Percentiles rank a stretch among this genome's conserved stretches.
Conservation (phyloP, 73 alveolate genomes). For the Paramecium biaurelia region DNA sequence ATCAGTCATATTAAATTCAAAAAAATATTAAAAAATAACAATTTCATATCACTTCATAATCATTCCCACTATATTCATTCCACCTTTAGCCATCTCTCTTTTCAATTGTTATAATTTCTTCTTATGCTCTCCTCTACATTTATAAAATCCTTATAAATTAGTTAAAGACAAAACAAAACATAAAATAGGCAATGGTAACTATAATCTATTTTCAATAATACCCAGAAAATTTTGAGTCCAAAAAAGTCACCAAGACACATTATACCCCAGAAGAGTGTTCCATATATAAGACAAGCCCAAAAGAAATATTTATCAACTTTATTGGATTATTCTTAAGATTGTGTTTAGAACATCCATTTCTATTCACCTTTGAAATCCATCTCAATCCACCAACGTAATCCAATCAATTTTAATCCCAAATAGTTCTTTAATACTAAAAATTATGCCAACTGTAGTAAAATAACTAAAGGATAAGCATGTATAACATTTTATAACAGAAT, state of each 20-base stretch:
- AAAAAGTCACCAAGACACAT: neutral
- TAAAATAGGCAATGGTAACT: neutral
- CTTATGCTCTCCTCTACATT: slow-evolving; percentile 36
- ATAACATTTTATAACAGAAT: neutral
- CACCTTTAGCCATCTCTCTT: slow-evolving; percentile 37
- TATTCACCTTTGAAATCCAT: neutral
- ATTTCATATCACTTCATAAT: slow-evolving; percentile 39
- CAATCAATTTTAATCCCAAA: neutral
- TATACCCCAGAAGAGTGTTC: neutral
- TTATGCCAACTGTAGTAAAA: neutral
- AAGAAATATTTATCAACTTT: neutral
- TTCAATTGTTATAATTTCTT: neutral
- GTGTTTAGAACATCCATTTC: neutral
- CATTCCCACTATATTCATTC: slow-evolving; percentile 48
- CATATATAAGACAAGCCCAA: neutral
- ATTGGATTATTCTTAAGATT: neutral
- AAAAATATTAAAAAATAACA: neutral
- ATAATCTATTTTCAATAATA: neutral
- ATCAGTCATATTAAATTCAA: neutral
- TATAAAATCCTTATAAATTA: slow-evolving; percentile 26
- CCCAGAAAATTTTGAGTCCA: neutral
- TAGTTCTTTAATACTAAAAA: neutral
- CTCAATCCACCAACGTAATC: slow-evolving; percentile 29
- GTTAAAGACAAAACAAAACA: neutral
- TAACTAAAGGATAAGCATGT: neutral